Evolutionary conservation across 306 rosid species (phyloP).

Genomic region (Pterocarpus santalinus): DNA sequence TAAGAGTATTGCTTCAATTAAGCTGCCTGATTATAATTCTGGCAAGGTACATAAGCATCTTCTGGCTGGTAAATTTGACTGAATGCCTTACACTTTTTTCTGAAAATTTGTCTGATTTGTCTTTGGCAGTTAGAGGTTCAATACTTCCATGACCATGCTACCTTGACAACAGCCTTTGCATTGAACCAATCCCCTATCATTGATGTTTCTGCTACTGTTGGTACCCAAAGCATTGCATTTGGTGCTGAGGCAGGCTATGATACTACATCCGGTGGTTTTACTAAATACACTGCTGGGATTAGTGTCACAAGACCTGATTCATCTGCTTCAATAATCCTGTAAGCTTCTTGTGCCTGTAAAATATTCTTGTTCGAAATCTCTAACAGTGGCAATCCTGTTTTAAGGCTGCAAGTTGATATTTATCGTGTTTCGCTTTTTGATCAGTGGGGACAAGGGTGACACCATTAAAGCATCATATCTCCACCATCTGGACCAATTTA

Average conservation of each 20-base stretch:
- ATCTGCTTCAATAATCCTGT: conserved; percentile 80
- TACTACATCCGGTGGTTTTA: conserved; percentile 69
- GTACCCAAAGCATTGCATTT: conserved; percentile 78
- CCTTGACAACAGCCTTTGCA: conserved; percentile 66
- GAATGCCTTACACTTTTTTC: not conserved
- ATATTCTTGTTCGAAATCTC: conserved; percentile 18
- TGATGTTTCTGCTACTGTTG: conserved; percentile 84
- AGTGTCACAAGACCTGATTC: conserved; percentile 69
- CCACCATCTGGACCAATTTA: conserved; percentile 75
- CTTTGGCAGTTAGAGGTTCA: conserved; percentile 86
- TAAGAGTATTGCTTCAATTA: conserved; percentile 87
- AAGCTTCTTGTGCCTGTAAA: conserved; percentile 51
- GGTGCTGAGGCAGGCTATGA: conserved; percentile 97
- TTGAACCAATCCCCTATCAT: conserved; percentile 74
- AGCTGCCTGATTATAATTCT: conserved; percentile 76
- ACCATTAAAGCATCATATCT: conserved; percentile 79
- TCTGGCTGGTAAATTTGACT: conserved; percentile 2
- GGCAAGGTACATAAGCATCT: conserved; percentile 79
- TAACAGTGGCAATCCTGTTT: conserved; percentile 18
- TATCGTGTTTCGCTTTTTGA: conserved; percentile 36
- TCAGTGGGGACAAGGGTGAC: conserved; percentile 95
- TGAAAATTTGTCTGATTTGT: conserved; percentile 33
- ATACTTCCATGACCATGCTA: conserved; percentile 92
- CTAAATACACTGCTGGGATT: conserved; percentile 86
- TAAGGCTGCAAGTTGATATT: conserved; percentile 20